Percentiles rank a stretch among this genome's conserved stretches.
Evolutionary conservation across 495 filamentous ascomycete genomes (phyloP).

Genomic region (Xylaria acuta): DNA sequence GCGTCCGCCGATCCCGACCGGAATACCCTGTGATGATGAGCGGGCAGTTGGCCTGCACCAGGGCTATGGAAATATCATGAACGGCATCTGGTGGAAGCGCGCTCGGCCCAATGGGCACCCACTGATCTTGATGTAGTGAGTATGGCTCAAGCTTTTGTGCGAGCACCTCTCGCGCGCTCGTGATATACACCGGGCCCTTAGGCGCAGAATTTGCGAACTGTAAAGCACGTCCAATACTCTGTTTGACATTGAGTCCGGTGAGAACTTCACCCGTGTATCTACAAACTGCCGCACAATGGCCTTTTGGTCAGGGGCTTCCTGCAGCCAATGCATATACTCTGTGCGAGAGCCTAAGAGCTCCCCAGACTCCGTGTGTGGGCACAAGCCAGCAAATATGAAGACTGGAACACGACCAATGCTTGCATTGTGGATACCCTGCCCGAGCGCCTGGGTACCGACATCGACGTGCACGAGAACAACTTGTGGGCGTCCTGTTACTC

Average conservation of each 20-base stretch:
- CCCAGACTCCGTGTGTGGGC: constrained; percentile 76
- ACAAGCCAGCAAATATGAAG: constrained; percentile 77
- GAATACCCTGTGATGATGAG: constrained; percentile 73
- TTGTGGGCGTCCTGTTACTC: constrained; percentile 72
- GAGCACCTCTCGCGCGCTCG: constrained; percentile 72
- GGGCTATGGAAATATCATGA: constrained; percentile 61
- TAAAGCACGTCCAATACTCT: constrained; percentile 75
- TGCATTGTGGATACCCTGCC: constrained; percentile 81
- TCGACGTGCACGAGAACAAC: constrained; percentile 82
- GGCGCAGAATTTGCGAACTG: constrained; percentile 76
- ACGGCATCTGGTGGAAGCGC: constrained; percentile 67
- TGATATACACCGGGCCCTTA: constrained; percentile 73
- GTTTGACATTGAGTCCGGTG: constrained; percentile 77
- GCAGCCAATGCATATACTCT: constrained; percentile 85
- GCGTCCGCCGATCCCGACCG: constrained; percentile 65
- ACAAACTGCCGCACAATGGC: constrained; percentile 77
- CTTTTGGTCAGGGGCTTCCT: constrained; percentile 80
- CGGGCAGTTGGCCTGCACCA: constrained; percentile 68
- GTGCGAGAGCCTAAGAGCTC: constrained; percentile 75
- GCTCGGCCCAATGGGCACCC: constrained; percentile 66
- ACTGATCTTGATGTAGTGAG: constrained; percentile 63
- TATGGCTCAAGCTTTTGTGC: constrained; percentile 78
- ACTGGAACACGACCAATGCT: constrained; percentile 75
- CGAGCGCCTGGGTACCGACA: constrained; percentile 80
- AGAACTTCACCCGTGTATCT: constrained; percentile 77